These are phyloP conservation scores for Ceratocystis diversiconidia DNA, from an alignment of 2,329 filamentous ascomycete species.

Conservation along the genomic window DNA sequence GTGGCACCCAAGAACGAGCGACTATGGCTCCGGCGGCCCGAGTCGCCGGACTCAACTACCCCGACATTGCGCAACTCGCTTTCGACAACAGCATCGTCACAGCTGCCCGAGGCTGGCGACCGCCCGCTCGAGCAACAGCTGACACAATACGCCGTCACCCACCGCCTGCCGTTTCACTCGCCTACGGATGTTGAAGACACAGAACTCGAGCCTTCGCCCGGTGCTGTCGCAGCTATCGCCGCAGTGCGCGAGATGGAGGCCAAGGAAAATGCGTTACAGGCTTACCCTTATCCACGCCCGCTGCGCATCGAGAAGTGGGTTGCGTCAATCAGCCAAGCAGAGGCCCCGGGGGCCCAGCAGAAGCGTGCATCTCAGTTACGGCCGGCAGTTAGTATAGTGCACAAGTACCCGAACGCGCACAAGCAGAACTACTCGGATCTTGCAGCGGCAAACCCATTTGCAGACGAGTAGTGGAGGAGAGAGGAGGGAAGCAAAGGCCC, in stretches of 20 bases:
- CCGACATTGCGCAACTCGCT: conserved; percentile 14
- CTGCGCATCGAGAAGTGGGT: conserved; percentile 16
- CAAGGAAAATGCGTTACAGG: not conserved
- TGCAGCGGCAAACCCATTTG: conserved; percentile 17
- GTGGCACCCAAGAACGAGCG: not conserved
- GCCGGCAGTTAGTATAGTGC: conserved; percentile 15
- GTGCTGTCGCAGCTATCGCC: not conserved
- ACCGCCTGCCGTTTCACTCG: conserved; percentile 12
- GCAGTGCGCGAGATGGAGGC: not conserved
- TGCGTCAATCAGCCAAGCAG: conserved; percentile 8
- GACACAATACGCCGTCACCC: not conserved
- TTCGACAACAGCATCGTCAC: conserved; percentile 9
- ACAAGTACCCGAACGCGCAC: conserved; percentile 18
- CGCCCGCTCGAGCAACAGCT: conserved; percentile 10
- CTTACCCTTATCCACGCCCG: conserved; percentile 1
- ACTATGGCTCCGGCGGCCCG: conserved; percentile 1
- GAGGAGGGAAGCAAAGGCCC: not conserved
- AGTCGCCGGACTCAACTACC: conserved; percentile 10
- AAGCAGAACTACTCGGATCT: conserved; percentile 19
- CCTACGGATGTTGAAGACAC: not conserved
- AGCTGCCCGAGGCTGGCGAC: not conserved
- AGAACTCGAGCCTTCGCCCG: not conserved
- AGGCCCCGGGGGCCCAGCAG: not conserved
- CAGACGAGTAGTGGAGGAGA: not conserved
- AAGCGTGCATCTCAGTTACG: not conserved